Evolutionary conservation across 169 alveolate genomes (phyloP), one percentile per base, ranked within the genome.

Genomic region (Plasmodium cynomolgi): DNA sequence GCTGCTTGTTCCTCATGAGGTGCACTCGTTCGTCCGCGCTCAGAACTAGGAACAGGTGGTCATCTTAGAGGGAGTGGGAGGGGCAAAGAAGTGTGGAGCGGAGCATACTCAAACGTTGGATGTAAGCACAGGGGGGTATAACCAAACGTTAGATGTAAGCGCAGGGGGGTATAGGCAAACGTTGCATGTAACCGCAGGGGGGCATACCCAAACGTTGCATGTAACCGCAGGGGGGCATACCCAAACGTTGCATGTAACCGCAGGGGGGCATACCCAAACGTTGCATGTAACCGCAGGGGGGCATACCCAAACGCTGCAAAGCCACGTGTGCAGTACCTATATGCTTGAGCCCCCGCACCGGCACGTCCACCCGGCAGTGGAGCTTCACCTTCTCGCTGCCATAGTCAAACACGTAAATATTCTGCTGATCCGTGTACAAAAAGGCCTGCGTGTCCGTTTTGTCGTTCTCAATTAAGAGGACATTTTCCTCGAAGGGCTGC

Each of bases 391-490:
- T 82, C 20, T 90, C 94, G 29, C 54, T 90, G 58, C 31, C 83
- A 81, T 81, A 90, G 58, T 90, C 91, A 90, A 90, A 90, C 33
- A 81, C 44, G 50, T 90, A 90, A 41, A 90, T 34, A 47, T 90
- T 90, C 47, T 62, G 82, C 13, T 37, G 20, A 17, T 90, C 91
- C 6, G 94, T 90, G 50, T 81, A 90, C 37, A 90, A 80, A 90
- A 81, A 90, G 23, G 84, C 47, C 54, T 44, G 50, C 47, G 82
- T 68, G 54, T 90, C 94, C 20, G 47, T 81, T 80, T 90, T 90
- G 73, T 90, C 44, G 83, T 90, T 90, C 54, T 81, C 94, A 58
- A 90, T 81, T 68, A 90, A 81, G n/a, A 80, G 37, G 20, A 44
- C 54, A 34, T 81, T 41, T 71, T 90, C 94, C 54, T 62, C 83